Evolutionary conservation across 768 basidiomycete species (phyloP), one percentile per base, ranked within the genome.

Genomic region (Vararia minispora): DNA sequence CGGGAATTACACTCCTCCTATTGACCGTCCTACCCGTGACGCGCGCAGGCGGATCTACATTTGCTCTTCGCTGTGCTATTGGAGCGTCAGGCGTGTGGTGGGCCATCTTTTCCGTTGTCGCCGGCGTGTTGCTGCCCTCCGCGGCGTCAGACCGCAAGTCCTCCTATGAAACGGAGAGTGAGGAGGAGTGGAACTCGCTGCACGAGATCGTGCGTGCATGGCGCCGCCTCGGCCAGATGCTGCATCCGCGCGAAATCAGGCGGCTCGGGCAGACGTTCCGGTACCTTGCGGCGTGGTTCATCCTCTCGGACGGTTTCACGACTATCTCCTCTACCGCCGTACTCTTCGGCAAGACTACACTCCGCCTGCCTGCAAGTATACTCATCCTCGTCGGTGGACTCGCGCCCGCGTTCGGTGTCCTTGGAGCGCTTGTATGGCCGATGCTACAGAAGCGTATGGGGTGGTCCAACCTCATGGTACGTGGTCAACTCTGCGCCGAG

Each of bases 291-390:
- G 89, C 94, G 0, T 97, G 92, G 91, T 92, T 95, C 56, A 68
- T 98, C 10, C 72, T 98, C 17, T 88, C 85, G 1, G 92, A 98
- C 51, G 87, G 89, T 85, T 91, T 92, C 59, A 87, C 91, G 3
- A 95, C 92, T 0, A 82, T 95, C 32, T 90, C 89, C 0, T 86
- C 86, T 0, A 89, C 88, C 0, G 87, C 94, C 0, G 73, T 97
- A 39, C 71, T 99, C 1, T 97, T 94, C 51, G 91, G 77, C 1
- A 95, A 94, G 55, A 94, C 91, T 1, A 68, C 79, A 1, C 69
- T 97, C 13, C 67, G 79, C 50, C 88, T 99, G 82, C 61, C 72
- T 0, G 54, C 91, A 0, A 76, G 81, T 0, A 69, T 81, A 1
- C 74, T 94, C 34, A 75, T 91, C 39, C 61, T 90, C 45, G 69